A percentile compares a stretch with the other conserved stretches of the same genome.
Evolutionary conservation across 75 land plant genomes (phyloP).

Genomic region (Ceratopteris richardii): DNA sequence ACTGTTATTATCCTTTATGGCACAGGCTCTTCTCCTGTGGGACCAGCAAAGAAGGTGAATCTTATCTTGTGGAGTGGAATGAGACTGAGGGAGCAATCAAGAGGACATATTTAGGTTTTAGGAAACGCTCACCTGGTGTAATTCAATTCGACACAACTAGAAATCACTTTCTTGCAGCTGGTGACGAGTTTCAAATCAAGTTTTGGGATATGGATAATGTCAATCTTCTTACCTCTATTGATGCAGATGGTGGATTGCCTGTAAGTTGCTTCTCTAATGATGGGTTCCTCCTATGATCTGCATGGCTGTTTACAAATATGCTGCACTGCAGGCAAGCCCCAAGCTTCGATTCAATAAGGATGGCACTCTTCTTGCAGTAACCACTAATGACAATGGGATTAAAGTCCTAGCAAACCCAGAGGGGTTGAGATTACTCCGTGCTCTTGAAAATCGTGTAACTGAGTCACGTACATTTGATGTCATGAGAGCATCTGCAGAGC

Average conservation of each 20-base stretch:
- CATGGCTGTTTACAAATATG: too few relatives aligned
- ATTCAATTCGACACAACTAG: constrained; percentile 80
- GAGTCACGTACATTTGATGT: constrained; percentile 24
- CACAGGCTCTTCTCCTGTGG: constrained; percentile 87
- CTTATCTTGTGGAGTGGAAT: constrained; percentile 85
- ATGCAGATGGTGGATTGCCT: constrained; percentile 80
- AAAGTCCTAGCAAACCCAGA: constrained; percentile 75
- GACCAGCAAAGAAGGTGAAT: constrained; percentile 85
- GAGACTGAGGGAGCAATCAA: constrained; percentile 89
- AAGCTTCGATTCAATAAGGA: constrained; percentile 79
- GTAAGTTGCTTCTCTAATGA: constrained; percentile 18
- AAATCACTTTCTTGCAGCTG: constrained; percentile 73
- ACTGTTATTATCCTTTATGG: too few relatives aligned
- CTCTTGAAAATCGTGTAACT: constrained; percentile 43
- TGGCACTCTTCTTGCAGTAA: constrained; percentile 71
- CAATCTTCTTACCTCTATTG: constrained; percentile 48
- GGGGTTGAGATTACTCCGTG: constrained; percentile 48
- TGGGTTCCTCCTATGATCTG: too few relatives aligned
- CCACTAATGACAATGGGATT: constrained; percentile 66
- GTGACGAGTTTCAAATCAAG: constrained; percentile 75
- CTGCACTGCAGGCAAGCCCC: constrained; percentile 48
- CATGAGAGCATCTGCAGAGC: constrained; percentile 39
- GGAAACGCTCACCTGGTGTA: constrained; percentile 57
- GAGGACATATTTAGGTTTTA: constrained; percentile 66
- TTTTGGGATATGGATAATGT: constrained; percentile 87